phyloP scores from a whole-genome alignment of 768 basidiomycete species.

The Lactifluus volemus region DNA sequence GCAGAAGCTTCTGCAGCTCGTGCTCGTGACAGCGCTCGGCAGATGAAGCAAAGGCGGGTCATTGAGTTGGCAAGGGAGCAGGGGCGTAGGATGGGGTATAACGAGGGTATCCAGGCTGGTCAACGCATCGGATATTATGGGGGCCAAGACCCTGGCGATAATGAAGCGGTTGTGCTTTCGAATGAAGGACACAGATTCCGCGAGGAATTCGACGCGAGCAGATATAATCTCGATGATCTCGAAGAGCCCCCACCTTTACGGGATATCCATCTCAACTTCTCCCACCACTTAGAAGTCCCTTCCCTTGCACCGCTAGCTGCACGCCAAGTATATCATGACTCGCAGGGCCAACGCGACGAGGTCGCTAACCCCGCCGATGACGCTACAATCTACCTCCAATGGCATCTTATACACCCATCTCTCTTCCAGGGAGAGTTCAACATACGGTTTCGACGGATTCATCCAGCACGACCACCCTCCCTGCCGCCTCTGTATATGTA shows the following conservation, averaged over 20 bases:
- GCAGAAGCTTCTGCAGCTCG: constrained; percentile 39
- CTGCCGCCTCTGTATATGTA: constrained; percentile 2
- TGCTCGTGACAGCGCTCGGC: constrained; percentile 37
- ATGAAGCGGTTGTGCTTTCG: neutral
- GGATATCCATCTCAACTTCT: neutral
- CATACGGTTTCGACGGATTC: constrained; percentile 2
- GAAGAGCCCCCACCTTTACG: constrained; percentile 3
- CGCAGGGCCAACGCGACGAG: neutral
- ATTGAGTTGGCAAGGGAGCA: constrained; percentile 37
- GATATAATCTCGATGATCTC: constrained; percentile 4
- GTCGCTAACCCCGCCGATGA: neutral
- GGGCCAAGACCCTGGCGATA: neutral
- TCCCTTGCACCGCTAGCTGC: neutral
- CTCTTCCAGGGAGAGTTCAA: neutral
- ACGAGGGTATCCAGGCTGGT: constrained; percentile 30
- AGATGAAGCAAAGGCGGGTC: constrained; percentile 34
- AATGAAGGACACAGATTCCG: constrained; percentile 6
- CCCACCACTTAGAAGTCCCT: neutral
- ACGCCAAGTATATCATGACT: neutral
- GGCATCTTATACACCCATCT: neutral
- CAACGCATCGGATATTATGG: constrained; percentile 17
- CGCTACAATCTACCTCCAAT: neutral
- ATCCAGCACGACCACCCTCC: constrained; percentile 16
- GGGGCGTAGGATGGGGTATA: constrained; percentile 33
- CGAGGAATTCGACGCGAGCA: constrained; percentile 6